Conservation (phyloP, 352 stramenopile species). For the Phytophthora sojae region DNA sequence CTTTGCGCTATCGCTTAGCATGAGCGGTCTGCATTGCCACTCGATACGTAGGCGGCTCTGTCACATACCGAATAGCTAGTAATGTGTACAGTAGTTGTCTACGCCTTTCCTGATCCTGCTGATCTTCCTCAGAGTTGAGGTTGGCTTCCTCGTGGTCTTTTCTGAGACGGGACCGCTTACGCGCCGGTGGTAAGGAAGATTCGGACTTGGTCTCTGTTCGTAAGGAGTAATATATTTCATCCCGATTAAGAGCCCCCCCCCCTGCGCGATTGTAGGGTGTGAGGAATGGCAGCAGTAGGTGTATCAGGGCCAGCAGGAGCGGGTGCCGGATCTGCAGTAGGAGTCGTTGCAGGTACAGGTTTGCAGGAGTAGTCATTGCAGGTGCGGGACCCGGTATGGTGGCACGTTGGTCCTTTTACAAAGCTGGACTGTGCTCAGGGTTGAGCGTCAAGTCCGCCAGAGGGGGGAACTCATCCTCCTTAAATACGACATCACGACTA, state of each 20-base stretch:
- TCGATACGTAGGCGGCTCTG: background rate
- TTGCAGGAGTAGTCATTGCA: background rate
- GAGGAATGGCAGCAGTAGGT: background rate
- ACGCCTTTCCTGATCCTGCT: background rate
- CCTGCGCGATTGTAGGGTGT: background rate
- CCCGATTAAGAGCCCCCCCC: background rate
- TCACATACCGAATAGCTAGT: conserved; percentile 1
- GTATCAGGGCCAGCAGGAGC: background rate
- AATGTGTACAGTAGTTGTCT: conserved; percentile 1
- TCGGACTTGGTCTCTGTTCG: background rate
- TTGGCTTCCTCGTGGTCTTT: background rate
- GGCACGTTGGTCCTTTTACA: background rate
- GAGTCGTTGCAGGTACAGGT: background rate
- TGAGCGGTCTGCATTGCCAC: background rate
- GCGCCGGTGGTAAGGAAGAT: background rate
- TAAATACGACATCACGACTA: background rate
- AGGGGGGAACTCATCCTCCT: background rate
- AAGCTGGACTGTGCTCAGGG: background rate
- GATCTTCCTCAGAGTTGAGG: conserved; percentile 2
- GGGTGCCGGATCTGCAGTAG: background rate
- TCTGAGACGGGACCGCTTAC: background rate
- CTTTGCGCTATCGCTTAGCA: background rate
- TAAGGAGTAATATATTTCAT: conserved; percentile 1
- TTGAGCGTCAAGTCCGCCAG: background rate
- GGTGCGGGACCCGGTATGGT: background rate